Conservation (phyloP, 2,329 filamentous ascomycete species). For the Ophiostoma pallidulum region DNA sequence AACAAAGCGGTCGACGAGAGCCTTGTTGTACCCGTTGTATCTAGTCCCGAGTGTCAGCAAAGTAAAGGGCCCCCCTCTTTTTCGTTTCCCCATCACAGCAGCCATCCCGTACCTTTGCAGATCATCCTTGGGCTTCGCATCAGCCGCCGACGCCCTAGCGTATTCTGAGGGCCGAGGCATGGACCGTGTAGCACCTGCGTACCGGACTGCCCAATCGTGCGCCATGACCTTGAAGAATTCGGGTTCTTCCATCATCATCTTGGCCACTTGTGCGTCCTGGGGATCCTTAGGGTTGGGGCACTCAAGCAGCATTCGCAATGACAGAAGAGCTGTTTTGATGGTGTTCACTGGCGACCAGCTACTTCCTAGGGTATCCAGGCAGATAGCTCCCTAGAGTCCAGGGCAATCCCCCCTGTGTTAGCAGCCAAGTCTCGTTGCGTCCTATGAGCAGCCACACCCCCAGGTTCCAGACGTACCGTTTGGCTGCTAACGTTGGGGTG, state of each 20-base stretch:
- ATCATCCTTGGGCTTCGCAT: conserved; percentile 40
- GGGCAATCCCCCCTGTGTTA: not conserved
- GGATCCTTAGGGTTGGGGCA: conserved; percentile 93
- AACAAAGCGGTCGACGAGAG: conserved; percentile 73
- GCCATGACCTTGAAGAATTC: conserved; percentile 73
- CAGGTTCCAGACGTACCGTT: conserved; percentile 66
- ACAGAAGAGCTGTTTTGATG: conserved; percentile 90
- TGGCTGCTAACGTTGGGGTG: conserved; percentile 94
- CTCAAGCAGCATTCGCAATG: conserved; percentile 84
- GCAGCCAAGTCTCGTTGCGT: too few relatives aligned
- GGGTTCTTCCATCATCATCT: conserved; percentile 74
- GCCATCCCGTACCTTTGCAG: conserved; percentile 40
- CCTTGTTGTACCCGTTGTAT: conserved; percentile 80
- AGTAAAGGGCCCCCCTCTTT: too few relatives aligned
- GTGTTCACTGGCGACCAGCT: conserved; percentile 96
- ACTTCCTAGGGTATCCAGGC: conserved; percentile 79
- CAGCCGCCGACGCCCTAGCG: conserved; percentile 41
- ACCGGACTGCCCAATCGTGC: conserved; percentile 78
- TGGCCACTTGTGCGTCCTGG: conserved; percentile 90
- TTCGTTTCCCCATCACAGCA: too few relatives aligned
- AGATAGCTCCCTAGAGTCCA: conserved; percentile 72
- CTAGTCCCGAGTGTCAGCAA: conserved; percentile 31
- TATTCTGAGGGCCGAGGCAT: conserved; percentile 30
- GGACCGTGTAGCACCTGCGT: conserved; percentile 62
- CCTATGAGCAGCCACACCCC: too few relatives aligned